These are phyloP conservation scores for Rhododendron simsii DNA, from an alignment of 148 eudicot species.

Conservation along the genomic window DNA sequence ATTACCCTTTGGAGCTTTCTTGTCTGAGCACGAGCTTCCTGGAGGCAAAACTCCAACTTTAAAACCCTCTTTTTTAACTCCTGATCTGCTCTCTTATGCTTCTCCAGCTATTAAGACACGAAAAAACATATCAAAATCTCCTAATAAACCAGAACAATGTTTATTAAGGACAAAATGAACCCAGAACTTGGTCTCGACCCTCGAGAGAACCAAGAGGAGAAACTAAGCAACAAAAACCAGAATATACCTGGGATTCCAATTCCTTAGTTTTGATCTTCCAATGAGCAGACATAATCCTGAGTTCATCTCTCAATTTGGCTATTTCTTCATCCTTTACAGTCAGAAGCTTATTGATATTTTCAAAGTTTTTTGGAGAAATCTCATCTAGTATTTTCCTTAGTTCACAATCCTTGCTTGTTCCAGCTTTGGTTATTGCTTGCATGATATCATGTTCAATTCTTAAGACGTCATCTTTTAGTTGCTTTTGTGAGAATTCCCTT, in stretches of 20 bases:
- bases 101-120: slow-evolving; percentile 54
- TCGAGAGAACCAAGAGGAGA: background rate
- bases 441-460: slow-evolving; percentile 85
- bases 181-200: background rate
- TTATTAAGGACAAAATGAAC: background rate
- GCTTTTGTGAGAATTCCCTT: slow-evolving; percentile 80
- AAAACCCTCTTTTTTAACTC: slow-evolving; percentile 87
- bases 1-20: slow-evolving; percentile 91
- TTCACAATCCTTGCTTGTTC: slow-evolving; percentile 63
- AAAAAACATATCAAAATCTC: background rate
- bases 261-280: slow-evolving; percentile 89
- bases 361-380: slow-evolving; percentile 69
- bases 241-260: slow-evolving; percentile 72
- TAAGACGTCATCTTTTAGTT: slow-evolving; percentile 78
- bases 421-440: slow-evolving; percentile 68
- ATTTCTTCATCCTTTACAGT: slow-evolving; percentile 75
- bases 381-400: slow-evolving; percentile 69
- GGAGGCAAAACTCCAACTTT: slow-evolving; percentile 92
- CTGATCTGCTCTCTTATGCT: slow-evolving; percentile 76
- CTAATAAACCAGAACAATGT: background rate
- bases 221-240: background rate
- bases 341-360: slow-evolving; percentile 69
- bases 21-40: slow-evolving; percentile 94
- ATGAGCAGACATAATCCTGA: slow-evolving; percentile 71
- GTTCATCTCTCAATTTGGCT: slow-evolving; percentile 64